A percentile compares a stretch with the other conserved stretches of the same genome.
Evolutionary conservation across 208 protist genomes (phyloP).

Genomic region (Plasmodiophora brassicae): DNA sequence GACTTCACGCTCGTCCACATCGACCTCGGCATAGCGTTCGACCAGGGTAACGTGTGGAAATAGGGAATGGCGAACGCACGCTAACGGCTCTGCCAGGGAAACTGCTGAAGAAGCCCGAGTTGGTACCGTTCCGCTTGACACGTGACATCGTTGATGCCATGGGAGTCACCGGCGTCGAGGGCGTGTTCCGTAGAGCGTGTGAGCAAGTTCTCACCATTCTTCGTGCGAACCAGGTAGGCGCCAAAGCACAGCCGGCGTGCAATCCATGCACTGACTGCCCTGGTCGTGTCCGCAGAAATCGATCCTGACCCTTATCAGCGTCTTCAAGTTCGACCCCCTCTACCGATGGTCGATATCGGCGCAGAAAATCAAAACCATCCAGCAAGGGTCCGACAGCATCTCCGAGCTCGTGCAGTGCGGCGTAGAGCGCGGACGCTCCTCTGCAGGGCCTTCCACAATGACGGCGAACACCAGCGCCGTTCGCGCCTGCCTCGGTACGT

Average conservation of each 20-base stretch:
- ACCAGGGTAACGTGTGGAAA: slow-evolving; percentile 43
- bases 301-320: slow-evolving; percentile 58
- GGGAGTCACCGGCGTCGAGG: slow-evolving; percentile 57
- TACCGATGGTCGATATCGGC: slow-evolving; percentile 72
- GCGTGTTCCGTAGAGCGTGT: slow-evolving; percentile 75
- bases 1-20: slow-evolving; percentile 57
- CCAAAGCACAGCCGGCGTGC: slow-evolving; percentile 63
- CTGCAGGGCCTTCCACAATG: background rate
- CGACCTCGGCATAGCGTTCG: slow-evolving; percentile 62
- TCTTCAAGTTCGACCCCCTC: slow-evolving; percentile 89
- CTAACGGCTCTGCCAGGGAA: background rate
- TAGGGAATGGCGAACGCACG: background rate
- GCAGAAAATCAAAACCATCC: background rate
- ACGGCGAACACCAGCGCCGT: background rate
- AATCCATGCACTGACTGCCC: slow-evolving; percentile 62
- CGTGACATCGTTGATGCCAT: slow-evolving; percentile 59
- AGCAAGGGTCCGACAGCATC: background rate
- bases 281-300: background rate
- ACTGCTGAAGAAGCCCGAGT: slow-evolving; percentile 46
- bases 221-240: slow-evolving; percentile 49
- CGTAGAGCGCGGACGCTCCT: background rate
- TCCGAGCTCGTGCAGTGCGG: background rate
- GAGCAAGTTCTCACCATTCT: slow-evolving; percentile 55
- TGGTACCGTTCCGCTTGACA: slow-evolving; percentile 56
- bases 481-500: slow-evolving; percentile 66